Evolutionary conservation across 1,284 basidiomycete species (phyloP).

Genomic region (Microbotryum lychnidis-dioicae): DNA sequence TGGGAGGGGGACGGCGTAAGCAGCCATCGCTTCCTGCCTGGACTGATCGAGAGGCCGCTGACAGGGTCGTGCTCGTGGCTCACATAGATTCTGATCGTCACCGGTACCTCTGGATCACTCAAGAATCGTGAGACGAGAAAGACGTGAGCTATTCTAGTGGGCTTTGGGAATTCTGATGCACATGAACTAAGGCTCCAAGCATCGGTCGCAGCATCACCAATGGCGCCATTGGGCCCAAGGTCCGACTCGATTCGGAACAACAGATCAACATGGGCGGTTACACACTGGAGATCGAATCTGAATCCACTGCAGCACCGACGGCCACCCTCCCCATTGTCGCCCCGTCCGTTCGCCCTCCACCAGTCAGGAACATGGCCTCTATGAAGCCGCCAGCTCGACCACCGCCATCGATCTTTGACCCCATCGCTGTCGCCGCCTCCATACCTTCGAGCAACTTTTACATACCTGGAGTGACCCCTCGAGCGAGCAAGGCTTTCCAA

Average conservation of each 20-base stretch:
- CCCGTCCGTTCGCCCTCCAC: constrained; percentile 21
- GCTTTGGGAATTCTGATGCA: too few relatives aligned
- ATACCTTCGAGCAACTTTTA: too few relatives aligned
- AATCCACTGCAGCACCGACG: too few relatives aligned
- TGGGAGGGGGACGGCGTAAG: constrained; percentile 24
- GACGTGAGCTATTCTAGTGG: constrained; percentile 4
- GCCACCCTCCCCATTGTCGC: neutral
- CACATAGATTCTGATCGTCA: constrained; percentile 10
- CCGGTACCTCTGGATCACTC: neutral
- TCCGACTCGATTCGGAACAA: neutral
- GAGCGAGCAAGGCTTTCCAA: too few relatives aligned
- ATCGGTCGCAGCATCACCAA: constrained; percentile 8
- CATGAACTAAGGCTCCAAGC: neutral
- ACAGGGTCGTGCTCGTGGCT: neutral
- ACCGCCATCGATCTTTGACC: neutral
- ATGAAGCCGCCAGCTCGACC: neutral
- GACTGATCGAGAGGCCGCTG: neutral
- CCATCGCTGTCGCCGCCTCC: too few relatives aligned
- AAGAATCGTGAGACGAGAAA: constrained; percentile 7
- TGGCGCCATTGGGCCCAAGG: neutral
- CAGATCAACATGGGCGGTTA: neutral
- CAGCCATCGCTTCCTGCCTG: neutral
- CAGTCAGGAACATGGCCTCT: neutral
- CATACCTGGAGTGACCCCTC: too few relatives aligned
- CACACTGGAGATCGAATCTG: neutral